These are phyloP conservation scores for Lyophyllum shimeji DNA, from an alignment of 768 basidiomycete genomes.

Conservation along the genomic window DNA sequence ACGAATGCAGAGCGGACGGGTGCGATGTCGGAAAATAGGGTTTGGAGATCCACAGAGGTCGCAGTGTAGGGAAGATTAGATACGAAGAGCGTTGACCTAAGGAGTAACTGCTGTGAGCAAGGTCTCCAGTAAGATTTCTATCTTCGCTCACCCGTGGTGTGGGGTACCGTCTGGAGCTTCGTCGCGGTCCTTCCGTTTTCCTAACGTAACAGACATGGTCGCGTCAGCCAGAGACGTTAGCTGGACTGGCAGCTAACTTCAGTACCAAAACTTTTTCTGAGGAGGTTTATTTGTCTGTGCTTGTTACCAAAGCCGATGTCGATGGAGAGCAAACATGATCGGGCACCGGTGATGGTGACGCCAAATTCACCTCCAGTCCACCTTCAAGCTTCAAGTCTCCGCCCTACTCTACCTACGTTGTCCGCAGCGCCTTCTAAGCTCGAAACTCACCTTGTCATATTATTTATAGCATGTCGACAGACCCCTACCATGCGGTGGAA, in stretches of 20 bases:
- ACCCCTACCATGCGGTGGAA: constrained; percentile 88
- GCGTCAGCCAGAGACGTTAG: neutral
- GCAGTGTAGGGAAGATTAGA: constrained; percentile 90
- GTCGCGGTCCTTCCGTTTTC: constrained; percentile 44
- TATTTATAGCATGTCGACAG: constrained; percentile 52
- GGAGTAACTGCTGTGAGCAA: constrained; percentile 4
- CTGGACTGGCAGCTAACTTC: neutral
- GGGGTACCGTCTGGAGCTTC: constrained; percentile 20
- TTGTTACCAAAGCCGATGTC: neutral
- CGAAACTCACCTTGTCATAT: neutral
- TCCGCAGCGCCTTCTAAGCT: neutral
- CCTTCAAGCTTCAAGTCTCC: neutral
- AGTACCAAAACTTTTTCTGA: neutral
- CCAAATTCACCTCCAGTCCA: neutral
- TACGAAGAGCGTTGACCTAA: constrained; percentile 85
- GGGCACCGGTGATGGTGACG: neutral
- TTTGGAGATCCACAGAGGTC: constrained; percentile 88
- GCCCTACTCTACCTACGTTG: neutral
- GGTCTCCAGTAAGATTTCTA: neutral
- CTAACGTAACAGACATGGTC: constrained; percentile 30
- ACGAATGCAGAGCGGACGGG: constrained; percentile 94
- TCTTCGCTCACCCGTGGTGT: constrained; percentile 32
- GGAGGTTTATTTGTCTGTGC: neutral
- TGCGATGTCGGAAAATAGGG: constrained; percentile 93
- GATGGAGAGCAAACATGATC: neutral